Percentiles rank a stretch among this genome's conserved stretches.
phyloP scores from a whole-genome alignment of 2,329 filamentous ascomycete genomes.

The Fusarium subtropicale region DNA sequence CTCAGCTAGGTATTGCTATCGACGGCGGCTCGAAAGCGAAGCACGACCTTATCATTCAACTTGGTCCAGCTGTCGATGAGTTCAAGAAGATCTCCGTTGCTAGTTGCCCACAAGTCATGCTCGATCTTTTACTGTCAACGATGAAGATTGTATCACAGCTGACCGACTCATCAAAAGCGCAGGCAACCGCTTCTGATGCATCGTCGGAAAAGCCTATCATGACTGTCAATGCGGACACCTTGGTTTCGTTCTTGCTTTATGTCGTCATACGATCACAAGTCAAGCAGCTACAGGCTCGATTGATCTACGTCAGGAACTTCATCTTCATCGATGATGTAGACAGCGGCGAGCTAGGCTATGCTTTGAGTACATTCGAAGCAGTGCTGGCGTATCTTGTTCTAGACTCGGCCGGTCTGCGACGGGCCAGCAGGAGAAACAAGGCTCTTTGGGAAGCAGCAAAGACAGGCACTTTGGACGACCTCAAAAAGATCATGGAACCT shows the following conservation, averaged over 20 bases:
- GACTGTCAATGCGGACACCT: slow-evolving; percentile 83
- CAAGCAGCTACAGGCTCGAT: slow-evolving; percentile 84
- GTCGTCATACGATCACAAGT: slow-evolving; percentile 93
- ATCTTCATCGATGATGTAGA: slow-evolving; percentile 99
- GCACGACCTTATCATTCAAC: slow-evolving; percentile 79
- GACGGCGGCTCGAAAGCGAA: slow-evolving; percentile 83
- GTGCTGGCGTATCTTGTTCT: slow-evolving; percentile 88
- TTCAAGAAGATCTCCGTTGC: slow-evolving; percentile 87
- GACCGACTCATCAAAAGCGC: slow-evolving; percentile 62
- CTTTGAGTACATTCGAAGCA: slow-evolving; percentile 93
- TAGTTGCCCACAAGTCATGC: slow-evolving; percentile 88
- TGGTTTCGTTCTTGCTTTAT: slow-evolving; percentile 90
- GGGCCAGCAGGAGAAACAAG: slow-evolving; percentile 87
- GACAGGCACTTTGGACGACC: slow-evolving; percentile 78
- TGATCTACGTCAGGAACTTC: slow-evolving; percentile 97
- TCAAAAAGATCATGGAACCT: slow-evolving; percentile 84
- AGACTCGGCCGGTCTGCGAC: slow-evolving; percentile 84
- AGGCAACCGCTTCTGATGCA: slow-evolving; percentile 51
- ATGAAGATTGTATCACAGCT: slow-evolving; percentile 84
- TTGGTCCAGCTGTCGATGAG: slow-evolving; percentile 84
- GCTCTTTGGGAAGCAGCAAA: slow-evolving; percentile 88
- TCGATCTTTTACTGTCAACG: slow-evolving; percentile 81
- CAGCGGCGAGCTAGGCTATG: slow-evolving; percentile 94
- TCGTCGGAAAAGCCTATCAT: slow-evolving; percentile 66
- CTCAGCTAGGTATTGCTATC: slow-evolving; percentile 90